These are phyloP conservation scores for Lyophyllum decastes DNA, from an alignment of 768 basidiomycete species.

Conservation along the genomic window DNA sequence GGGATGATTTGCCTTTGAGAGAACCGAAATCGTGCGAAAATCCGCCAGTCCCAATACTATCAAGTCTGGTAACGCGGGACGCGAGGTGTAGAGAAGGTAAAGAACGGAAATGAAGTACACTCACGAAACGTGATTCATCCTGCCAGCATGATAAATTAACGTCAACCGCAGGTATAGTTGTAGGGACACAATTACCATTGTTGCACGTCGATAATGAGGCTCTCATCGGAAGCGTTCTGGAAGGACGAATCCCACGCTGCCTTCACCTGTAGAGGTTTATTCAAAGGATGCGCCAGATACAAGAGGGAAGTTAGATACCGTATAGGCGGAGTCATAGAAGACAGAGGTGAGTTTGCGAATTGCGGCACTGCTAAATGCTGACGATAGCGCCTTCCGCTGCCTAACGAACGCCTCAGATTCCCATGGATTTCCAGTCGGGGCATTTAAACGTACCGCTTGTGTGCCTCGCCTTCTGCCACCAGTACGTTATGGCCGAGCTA, in stretches of 20 bases:
- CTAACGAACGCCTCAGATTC: constrained; percentile 8
- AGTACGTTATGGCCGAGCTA: constrained; percentile 38
- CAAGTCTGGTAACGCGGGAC: constrained; percentile 32
- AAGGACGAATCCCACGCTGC: neutral
- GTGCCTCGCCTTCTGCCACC: constrained; percentile 29
- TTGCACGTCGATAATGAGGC: neutral
- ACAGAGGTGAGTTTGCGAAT: constrained; percentile 35
- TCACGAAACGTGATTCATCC: constrained; percentile 46
- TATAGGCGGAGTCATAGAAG: constrained; percentile 44
- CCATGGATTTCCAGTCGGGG: neutral
- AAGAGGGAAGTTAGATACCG: constrained; percentile 23
- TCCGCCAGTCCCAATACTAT: constrained; percentile 48
- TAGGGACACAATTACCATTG: neutral
- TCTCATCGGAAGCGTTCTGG: neutral
- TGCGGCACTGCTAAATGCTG: constrained; percentile 42
- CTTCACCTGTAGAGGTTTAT: neutral
- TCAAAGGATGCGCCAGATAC: neutral
- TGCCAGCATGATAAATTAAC: neutral
- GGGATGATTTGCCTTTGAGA: constrained; percentile 38
- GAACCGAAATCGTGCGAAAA: constrained; percentile 53
- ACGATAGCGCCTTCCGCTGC: constrained; percentile 38
- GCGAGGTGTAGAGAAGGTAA: neutral
- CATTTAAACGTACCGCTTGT: constrained; percentile 19
- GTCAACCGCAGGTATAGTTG: too few species aligned
- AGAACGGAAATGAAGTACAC: constrained; percentile 7